These are phyloP conservation scores for Vachellia collinsii DNA, from an alignment of 306 rosid genomes.

Conservation along the genomic window DNA sequence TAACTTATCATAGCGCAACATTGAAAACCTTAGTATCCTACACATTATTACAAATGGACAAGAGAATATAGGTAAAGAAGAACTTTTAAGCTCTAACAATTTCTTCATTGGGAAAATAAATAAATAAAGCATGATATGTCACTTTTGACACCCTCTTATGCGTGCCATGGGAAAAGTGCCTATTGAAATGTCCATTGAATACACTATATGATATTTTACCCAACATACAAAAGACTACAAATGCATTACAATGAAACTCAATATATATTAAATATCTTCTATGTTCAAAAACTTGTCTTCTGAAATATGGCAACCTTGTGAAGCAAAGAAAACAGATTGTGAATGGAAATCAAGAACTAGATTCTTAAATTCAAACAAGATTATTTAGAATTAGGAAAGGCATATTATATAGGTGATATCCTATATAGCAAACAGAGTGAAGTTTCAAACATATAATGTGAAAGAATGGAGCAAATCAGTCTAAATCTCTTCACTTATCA, in stretches of 20 bases:
- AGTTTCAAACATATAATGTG: neutral
- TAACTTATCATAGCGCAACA: neutral
- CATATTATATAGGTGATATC: neutral
- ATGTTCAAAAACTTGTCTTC: neutral
- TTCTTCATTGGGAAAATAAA: neutral
- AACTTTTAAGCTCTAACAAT: neutral
- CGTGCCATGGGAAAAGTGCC: neutral
- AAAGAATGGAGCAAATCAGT: neutral
- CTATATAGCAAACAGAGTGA: neutral
- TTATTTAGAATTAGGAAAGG: neutral
- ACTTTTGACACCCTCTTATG: neutral
- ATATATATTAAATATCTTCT: neutral
- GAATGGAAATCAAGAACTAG: neutral
- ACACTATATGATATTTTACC: neutral
- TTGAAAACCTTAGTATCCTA: neutral
- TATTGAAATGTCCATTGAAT: neutral
- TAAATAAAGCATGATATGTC: neutral
- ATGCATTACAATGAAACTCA: neutral
- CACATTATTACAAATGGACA: neutral
- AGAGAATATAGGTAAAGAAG: neutral
- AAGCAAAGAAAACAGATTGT: neutral
- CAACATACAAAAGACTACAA: neutral
- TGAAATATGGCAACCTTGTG: neutral
- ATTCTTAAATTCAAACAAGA: neutral
- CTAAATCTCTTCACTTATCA: neutral